Evolutionary conservation across 2,329 filamentous ascomycete species (phyloP).

Genomic region (Colletotrichum lupini): DNA sequence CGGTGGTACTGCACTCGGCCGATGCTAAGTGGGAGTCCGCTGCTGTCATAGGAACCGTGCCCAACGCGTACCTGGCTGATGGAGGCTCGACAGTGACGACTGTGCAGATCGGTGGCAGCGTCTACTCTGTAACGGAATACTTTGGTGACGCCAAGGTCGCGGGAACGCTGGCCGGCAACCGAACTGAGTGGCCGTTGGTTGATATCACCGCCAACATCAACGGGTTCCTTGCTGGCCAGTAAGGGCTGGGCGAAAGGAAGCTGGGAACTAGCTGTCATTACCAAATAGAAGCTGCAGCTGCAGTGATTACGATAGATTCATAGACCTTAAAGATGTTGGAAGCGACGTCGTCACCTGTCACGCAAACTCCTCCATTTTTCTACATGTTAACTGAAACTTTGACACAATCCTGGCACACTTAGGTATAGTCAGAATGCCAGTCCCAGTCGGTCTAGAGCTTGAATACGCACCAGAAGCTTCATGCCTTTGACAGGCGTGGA

Average conservation of each 20-base stretch:
- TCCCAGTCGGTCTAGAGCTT: background rate
- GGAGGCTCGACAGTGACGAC: slow-evolving; percentile 13
- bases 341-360: background rate
- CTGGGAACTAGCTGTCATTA: background rate
- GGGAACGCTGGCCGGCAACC: slow-evolving; percentile 30
- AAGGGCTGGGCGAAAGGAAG: background rate
- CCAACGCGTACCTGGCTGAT: slow-evolving; percentile 35
- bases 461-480: background rate
- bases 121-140: slow-evolving; percentile 27
- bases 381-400: background rate
- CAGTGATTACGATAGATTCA: background rate
- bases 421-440: background rate
- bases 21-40: slow-evolving; percentile 49
- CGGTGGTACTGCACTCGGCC: slow-evolving; percentile 49
- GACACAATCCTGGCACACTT: background rate
- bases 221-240: background rate
- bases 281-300: background rate
- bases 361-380: background rate
- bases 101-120: slow-evolving; percentile 29
- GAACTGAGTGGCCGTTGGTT: slow-evolving; percentile 24
- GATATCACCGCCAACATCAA: slow-evolving; percentile 28
- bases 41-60: slow-evolving; percentile 46
- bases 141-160: slow-evolving; percentile 17
- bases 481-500: background rate
- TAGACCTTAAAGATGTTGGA: background rate